Evolutionary conservation across 2,329 filamentous ascomycete genomes (phyloP), one percentile per base, ranked within the genome.

Genomic region (Cladosporium sp.): DNA sequence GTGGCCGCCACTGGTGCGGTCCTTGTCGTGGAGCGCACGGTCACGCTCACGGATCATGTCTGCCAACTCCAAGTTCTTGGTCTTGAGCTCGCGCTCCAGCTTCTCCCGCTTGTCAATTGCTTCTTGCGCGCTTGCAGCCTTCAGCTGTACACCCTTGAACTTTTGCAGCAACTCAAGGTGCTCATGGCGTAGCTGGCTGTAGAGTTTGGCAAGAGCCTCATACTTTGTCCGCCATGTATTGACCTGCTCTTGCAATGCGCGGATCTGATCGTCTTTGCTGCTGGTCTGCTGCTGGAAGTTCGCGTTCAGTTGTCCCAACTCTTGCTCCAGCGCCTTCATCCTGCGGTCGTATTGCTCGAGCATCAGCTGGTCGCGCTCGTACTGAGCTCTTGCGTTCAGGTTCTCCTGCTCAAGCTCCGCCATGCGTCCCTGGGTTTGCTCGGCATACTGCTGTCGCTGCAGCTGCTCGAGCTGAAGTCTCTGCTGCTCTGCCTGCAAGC

Each of bases 41-140:
- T 98, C 93, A 59, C 93, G 81, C 73, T 98, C 93, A 38, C 93
- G 83, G 57, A 98, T 98, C 93, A 98, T 97, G 67, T 97, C 90
- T 27, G 93, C 93, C 54, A 98, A 73, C 69, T 98, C 93, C n/a
- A 98, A 76, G 66, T 98, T 98, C 80, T 98, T 98, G 25, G 92
- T 96, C 80, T 98, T 98, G 67, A 98, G 86, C 72, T 98, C 93
- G 29, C 92, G 86, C 73, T 97, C 90, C 46, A 98, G 78, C 75
- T 94, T 95, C 73, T 98, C 93, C 7, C 92, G 85, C 60, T 82
- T 84, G 51, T 97, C 93, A 56, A 97, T 95, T 1, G 93, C 93
- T 72, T 98, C 93, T 66, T 97, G 92, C 0, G 93, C 93, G 4
- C 91, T 97, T 13, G 92, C 90, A 1, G 93, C 93, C 77, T 97